Conservation (phyloP, 1,139 yeast genomes). For the Saccharomycopsis hybrid region DNA sequence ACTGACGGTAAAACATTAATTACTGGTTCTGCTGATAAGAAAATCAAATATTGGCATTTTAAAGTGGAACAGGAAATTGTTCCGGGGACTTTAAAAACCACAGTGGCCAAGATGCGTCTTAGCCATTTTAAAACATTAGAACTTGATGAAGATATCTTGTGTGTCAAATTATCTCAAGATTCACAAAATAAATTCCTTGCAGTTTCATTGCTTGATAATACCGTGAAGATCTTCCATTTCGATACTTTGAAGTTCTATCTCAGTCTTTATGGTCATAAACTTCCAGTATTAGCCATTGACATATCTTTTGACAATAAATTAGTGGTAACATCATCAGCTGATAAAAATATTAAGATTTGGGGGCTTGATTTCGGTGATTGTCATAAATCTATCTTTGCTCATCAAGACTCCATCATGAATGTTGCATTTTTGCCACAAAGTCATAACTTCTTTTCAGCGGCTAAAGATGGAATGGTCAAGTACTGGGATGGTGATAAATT, state of each 20-base stretch:
- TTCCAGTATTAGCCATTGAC: constrained; percentile 88
- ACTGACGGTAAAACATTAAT: constrained; percentile 80
- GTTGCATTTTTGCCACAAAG: constrained; percentile 78
- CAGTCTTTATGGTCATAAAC: constrained; percentile 89
- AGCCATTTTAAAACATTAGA: constrained; percentile 78
- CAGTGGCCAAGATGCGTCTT: constrained; percentile 49
- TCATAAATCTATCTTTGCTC: constrained; percentile 93
- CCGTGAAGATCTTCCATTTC: constrained; percentile 85
- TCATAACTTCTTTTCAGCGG: constrained; percentile 84
- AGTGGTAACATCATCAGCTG: constrained; percentile 90
- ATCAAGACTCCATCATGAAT: constrained; percentile 89
- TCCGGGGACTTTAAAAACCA: constrained; percentile 55
- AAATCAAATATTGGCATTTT: constrained; percentile 86
- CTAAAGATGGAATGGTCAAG: constrained; percentile 84
- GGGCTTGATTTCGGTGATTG: constrained; percentile 98
- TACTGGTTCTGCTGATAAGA: constrained; percentile 92
- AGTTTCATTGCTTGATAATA: constrained; percentile 79
- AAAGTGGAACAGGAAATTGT: constrained; percentile 57
- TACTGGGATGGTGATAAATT: constrained; percentile 99
- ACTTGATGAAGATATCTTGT: constrained; percentile 74
- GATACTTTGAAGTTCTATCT: constrained; percentile 83
- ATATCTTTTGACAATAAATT: constrained; percentile 83
- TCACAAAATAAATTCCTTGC: constrained; percentile 66
- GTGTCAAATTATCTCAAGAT: constrained; percentile 70
- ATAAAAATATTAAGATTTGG: constrained; percentile 95